Evolutionary conservation across 1,284 basidiomycete genomes (phyloP).

Genomic region (Leucoagaricus sp.): DNA sequence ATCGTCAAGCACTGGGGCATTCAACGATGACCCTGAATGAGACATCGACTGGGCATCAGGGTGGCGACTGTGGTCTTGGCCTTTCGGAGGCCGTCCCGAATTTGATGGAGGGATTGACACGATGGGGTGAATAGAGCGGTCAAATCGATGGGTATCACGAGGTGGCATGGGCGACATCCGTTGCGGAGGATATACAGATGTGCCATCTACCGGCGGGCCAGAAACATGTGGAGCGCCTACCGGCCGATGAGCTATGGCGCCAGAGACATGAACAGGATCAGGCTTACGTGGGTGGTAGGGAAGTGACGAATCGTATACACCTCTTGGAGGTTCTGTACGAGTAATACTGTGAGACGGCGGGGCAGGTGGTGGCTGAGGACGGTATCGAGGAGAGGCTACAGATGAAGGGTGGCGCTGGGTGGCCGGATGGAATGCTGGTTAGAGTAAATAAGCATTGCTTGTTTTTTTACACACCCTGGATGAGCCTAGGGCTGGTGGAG

Average conservation of each 20-base stretch:
- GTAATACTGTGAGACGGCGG: neutral
- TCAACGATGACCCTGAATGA: slow-evolving; percentile 6
- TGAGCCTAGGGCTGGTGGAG: neutral
- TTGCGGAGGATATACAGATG: neutral
- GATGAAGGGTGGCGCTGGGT: neutral
- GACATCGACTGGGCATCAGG: neutral
- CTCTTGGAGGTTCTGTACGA: neutral
- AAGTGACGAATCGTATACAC: neutral
- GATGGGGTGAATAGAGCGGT: neutral
- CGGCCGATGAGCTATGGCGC: neutral
- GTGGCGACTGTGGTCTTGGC: slow-evolving; percentile 4
- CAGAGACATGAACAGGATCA: neutral
- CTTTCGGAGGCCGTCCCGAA: slow-evolving; percentile 7
- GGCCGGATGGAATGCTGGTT: neutral
- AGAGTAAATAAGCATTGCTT: neutral
- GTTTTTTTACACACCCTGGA: neutral
- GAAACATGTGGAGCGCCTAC: neutral
- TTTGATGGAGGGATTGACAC: neutral
- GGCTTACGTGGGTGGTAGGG: neutral
- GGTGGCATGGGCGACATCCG: neutral
- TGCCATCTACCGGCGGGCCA: neutral
- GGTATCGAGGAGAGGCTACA: neutral
- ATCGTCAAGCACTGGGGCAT: slow-evolving; percentile 17
- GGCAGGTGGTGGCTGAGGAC: neutral
- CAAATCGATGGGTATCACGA: slow-evolving; percentile 2